A percentile compares a stretch with the other conserved stretches of the same genome.
phyloP scores from a whole-genome alignment of 2,329 filamentous ascomycete species.

The Cytospora mali region DNA sequence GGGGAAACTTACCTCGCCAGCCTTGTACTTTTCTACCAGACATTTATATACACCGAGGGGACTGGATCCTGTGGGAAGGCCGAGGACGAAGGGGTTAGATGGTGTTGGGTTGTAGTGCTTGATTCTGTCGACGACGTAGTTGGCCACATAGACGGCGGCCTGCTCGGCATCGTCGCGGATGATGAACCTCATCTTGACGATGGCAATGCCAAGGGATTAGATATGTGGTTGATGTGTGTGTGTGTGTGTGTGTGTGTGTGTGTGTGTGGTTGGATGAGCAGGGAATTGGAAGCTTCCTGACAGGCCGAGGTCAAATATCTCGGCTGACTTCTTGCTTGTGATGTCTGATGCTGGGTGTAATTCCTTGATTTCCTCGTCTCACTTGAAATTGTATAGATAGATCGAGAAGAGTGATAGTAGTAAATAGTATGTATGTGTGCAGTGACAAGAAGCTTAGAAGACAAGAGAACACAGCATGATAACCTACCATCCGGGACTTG shows the following conservation, averaged over 20 bases:
- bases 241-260: neutral
- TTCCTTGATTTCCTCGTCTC: neutral
- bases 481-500: neutral
- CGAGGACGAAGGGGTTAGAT: conserved; percentile 69
- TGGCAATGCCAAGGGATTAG: neutral
- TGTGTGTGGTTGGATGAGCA: neutral
- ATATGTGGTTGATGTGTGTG: neutral
- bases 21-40: conserved; percentile 64
- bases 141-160: conserved; percentile 69
- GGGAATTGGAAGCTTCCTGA: neutral
- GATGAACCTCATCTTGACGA: conserved; percentile 66
- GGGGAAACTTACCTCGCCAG: conserved; percentile 45
- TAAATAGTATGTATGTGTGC: neutral
- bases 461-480: conserved; percentile 1
- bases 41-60: conserved; percentile 70
- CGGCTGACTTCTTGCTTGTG: neutral
- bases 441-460: neutral
- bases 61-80: conserved; percentile 72
- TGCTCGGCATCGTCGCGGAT: conserved; percentile 65
- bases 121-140: conserved; percentile 75
- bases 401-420: neutral
- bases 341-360: neutral
- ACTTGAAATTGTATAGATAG: neutral
- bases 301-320: neutral
- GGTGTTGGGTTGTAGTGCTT: conserved; percentile 66